These are phyloP conservation scores for Lasiodiplodia theobromae DNA, from an alignment of 2,329 filamentous ascomycete species.

Conservation along the genomic window DNA sequence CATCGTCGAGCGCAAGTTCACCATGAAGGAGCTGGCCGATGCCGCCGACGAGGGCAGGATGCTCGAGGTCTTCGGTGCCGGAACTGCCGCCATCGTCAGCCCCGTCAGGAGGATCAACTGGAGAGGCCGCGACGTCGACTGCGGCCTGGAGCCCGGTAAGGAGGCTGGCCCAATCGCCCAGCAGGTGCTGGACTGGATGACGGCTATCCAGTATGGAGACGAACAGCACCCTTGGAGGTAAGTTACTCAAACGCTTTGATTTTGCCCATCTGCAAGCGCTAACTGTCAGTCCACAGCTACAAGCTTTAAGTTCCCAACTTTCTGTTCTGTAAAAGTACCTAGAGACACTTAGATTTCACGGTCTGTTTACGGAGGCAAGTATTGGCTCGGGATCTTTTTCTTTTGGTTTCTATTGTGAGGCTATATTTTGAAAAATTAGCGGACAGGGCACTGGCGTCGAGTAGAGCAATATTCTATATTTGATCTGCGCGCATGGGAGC, in stretches of 20 bases:
- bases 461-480: constrained; percentile 16
- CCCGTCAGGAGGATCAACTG: constrained; percentile 90
- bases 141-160: constrained; percentile 79
- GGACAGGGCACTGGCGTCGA: constrained; percentile 17
- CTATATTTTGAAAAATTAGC: constrained; percentile 2
- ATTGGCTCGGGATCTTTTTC: not conserved
- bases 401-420: not conserved
- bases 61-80: constrained; percentile 91
- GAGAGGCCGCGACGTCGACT: constrained; percentile 81
- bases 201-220: constrained; percentile 93
- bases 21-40: constrained; percentile 83
- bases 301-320: constrained; percentile 1
- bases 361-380: constrained; percentile 8
- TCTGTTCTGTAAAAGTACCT: constrained; percentile 8
- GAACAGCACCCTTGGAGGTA: constrained; percentile 92
- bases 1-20: constrained; percentile 87
- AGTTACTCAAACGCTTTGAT: constrained; percentile 33
- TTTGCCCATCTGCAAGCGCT: not conserved
- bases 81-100: constrained; percentile 92
- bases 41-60: constrained; percentile 84
- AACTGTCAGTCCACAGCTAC: constrained; percentile 11
- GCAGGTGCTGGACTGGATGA: constrained; percentile 96
- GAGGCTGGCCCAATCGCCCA: constrained; percentile 88
- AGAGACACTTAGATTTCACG: constrained; percentile 20
- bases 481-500: constrained; percentile 15